Evolutionary conservation across 805 yeast genomes (phyloP).

Genomic region (Brettanomyces naardenensis): DNA sequence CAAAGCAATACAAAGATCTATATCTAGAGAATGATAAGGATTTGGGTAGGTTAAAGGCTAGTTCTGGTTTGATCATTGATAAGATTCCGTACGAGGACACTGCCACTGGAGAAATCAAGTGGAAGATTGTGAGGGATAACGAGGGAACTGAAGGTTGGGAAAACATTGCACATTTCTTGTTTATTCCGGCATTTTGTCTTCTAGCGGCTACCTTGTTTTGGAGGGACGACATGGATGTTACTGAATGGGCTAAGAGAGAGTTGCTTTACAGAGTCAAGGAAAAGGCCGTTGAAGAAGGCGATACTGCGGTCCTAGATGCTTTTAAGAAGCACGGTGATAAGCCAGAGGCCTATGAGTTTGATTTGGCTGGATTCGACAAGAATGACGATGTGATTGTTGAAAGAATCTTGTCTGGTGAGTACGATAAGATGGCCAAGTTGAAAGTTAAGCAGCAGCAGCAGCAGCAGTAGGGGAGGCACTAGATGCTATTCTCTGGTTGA

Average conservation of each 20-base stretch:
- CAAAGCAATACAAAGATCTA: constrained; percentile 43
- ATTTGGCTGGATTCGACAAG: constrained; percentile 48
- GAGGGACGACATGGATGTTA: constrained; percentile 40
- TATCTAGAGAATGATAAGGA: constrained; percentile 55
- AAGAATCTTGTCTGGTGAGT: constrained; percentile 76
- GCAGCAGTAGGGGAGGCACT: not conserved
- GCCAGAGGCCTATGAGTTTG: constrained; percentile 37
- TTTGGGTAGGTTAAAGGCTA: constrained; percentile 47
- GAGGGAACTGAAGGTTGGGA: constrained; percentile 85
- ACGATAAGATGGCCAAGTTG: constrained; percentile 59
- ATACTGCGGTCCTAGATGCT: constrained; percentile 41
- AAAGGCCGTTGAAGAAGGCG: constrained; percentile 49
- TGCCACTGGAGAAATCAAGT: constrained; percentile 67
- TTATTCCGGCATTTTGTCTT: constrained; percentile 61
- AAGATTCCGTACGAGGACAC: constrained; percentile 80
- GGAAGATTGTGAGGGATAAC: constrained; percentile 65
- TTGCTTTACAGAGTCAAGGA: constrained; percentile 70
- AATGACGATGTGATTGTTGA: constrained; percentile 76
- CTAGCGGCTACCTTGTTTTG: constrained; percentile 44
- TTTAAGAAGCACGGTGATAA: constrained; percentile 29
- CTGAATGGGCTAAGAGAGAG: constrained; percentile 81
- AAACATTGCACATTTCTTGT: constrained; percentile 57
- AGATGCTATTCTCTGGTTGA: not conserved
- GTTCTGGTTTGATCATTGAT: constrained; percentile 64
- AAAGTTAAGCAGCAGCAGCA: constrained; percentile 34